A percentile compares a stretch with the other conserved stretches of the same genome.
phyloP scores from a whole-genome alignment of 1,139 yeast genomes.

The Diutina catenulata region DNA sequence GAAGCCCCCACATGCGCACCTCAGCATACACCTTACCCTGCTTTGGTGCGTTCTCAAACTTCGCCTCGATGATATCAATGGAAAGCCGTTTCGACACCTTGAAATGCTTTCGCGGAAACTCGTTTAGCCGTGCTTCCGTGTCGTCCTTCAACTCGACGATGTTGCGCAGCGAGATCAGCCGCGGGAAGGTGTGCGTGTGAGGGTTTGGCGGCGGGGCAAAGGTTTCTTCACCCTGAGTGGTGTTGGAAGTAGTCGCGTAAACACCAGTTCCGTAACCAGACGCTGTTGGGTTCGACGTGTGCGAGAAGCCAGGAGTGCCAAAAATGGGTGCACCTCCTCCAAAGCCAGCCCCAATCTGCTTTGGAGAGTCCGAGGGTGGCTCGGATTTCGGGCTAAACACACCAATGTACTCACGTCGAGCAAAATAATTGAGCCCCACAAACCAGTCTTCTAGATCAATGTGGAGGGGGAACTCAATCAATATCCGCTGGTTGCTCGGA shows the following conservation, averaged over 20 bases:
- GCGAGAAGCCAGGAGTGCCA: background rate
- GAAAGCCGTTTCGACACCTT: constrained; percentile 44
- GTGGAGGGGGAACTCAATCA: constrained; percentile 55
- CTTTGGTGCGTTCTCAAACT: constrained; percentile 21
- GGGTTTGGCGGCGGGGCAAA: background rate
- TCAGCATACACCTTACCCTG: constrained; percentile 45
- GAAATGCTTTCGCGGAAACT: constrained; percentile 26
- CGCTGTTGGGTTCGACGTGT: background rate
- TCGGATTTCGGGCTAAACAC: constrained; percentile 10
- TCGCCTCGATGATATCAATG: constrained; percentile 60
- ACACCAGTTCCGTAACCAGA: too few species aligned
- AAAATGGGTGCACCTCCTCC: too few species aligned
- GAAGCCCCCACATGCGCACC: constrained; percentile 51
- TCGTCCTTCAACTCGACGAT: background rate
- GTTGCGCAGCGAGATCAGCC: constrained; percentile 1
- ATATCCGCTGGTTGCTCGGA: constrained; percentile 28
- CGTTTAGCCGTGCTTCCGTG: constrained; percentile 10
- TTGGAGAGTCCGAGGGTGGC: background rate
- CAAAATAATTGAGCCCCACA: constrained; percentile 57
- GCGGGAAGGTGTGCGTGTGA: background rate
- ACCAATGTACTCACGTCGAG: constrained; percentile 48
- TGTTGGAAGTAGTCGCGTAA: too few species aligned
- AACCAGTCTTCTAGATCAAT: constrained; percentile 80
- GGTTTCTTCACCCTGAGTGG: background rate
- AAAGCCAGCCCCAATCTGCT: too few species aligned